Conservation (phyloP, 305 asterid species). For the Solanum hybrid region DNA sequence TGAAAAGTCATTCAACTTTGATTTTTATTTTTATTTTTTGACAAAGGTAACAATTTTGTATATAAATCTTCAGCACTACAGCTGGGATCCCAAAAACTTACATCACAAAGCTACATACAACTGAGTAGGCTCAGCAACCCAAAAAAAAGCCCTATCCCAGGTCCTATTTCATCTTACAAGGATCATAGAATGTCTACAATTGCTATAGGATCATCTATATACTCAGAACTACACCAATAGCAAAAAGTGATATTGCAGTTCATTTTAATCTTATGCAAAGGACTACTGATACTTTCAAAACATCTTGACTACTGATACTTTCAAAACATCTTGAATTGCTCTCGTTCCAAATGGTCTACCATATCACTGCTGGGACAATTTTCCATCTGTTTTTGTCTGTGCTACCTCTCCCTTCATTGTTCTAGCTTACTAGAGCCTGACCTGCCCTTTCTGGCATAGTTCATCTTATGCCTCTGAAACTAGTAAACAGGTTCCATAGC, state of each 20-base stretch:
- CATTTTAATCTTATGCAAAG: neutral
- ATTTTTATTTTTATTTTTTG: neutral
- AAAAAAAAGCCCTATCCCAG: neutral
- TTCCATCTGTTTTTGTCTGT: neutral
- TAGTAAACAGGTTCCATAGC: neutral
- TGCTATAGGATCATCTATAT: neutral
- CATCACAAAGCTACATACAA: neutral
- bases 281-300: neutral
- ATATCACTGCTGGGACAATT: neutral
- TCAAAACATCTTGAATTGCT: neutral
- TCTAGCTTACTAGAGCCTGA: neutral
- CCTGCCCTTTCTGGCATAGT: neutral
- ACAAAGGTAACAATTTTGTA: neutral
- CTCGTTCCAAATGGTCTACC: neutral
- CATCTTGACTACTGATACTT: neutral
- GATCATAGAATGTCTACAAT: neutral
- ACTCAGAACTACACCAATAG: neutral
- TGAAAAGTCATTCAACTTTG: neutral
- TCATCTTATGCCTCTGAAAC: neutral
- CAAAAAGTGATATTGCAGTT: neutral
- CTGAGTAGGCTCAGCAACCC: neutral
- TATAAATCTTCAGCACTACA: neutral
- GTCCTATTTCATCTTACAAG: neutral
- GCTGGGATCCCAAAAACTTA: neutral
- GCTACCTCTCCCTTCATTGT: neutral